Conservation (phyloP, 805 yeast genomes). For the Kuraishia capsulata region DNA sequence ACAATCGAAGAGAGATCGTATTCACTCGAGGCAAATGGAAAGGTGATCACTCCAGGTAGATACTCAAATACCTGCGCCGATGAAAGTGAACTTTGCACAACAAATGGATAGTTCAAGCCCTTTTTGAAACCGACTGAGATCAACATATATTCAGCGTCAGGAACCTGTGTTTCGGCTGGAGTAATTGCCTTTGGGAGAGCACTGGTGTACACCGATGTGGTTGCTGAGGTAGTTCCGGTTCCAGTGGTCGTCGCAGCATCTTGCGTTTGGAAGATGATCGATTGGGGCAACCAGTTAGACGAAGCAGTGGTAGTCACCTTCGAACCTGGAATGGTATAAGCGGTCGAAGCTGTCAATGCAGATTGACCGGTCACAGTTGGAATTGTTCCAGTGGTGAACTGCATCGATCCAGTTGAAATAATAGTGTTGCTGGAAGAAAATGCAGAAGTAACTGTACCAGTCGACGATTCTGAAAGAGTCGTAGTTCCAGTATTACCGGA, state of each 20-base stretch:
- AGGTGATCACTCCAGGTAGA: constrained; percentile 63
- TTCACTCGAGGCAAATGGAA: constrained; percentile 37
- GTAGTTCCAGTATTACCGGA: no score
- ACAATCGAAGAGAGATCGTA: constrained; percentile 32
- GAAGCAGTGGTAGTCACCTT: neutral
- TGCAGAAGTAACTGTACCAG: no score
- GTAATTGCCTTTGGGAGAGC: constrained; percentile 73
- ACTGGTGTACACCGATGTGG: constrained; percentile 29
- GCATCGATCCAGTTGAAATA: neutral
- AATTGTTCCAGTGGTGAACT: neutral
- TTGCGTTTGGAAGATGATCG: constrained; percentile 13
- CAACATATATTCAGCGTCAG: constrained; percentile 41
- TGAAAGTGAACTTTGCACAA: constrained; percentile 60
- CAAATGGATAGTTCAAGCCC: constrained; percentile 76
- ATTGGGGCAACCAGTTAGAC: constrained; percentile 1
- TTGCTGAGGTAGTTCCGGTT: constrained; percentile 9
- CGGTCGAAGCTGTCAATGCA: neutral
- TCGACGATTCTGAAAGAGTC: no score
- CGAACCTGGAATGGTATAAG: neutral
- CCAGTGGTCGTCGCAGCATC: constrained; percentile 17
- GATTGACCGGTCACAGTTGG: neutral
- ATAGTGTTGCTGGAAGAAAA: no score
- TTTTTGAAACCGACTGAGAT: constrained; percentile 74
- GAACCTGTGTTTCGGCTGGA: constrained; percentile 37
- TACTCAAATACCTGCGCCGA: constrained; percentile 82